These are phyloP conservation scores for Saxophila tyrrhenica DNA, from an alignment of 495 filamentous ascomycete genomes.

Conservation along the genomic window DNA sequence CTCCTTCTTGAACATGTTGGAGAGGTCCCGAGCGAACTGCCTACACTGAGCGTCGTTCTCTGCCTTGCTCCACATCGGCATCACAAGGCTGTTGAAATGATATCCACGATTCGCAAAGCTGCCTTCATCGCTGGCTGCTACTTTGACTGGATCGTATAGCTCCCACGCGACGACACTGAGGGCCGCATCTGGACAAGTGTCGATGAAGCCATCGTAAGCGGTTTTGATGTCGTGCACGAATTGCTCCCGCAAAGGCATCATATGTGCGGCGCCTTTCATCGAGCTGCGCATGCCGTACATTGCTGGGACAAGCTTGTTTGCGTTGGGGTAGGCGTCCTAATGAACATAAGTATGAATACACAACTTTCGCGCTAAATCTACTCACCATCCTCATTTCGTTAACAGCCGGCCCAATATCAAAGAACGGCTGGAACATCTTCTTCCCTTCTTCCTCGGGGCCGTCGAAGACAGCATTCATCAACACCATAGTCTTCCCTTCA, in stretches of 20 bases:
- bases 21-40: constrained; percentile 13
- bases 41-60: constrained; percentile 11
- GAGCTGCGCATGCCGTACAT: constrained; percentile 18
- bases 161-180: constrained; percentile 23
- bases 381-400: constrained; percentile 13
- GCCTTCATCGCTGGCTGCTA: constrained; percentile 5
- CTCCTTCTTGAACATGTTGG: constrained; percentile 10
- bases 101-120: constrained; percentile 15
- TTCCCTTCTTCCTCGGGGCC: constrained; percentile 35
- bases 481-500: constrained; percentile 25
- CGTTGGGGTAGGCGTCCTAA: constrained; percentile 5
- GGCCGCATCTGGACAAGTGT: constrained; percentile 7
- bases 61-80: constrained; percentile 9
- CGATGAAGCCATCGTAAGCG: constrained; percentile 18
- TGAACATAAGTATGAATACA: not conserved
- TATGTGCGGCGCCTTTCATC: constrained; percentile 23
- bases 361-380: not conserved
- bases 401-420: constrained; percentile 19
- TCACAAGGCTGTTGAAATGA: constrained; percentile 14
- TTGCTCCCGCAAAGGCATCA: constrained; percentile 17
- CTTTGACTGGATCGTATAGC: constrained; percentile 8
- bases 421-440: constrained; percentile 28
- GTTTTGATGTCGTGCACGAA: constrained; percentile 15
- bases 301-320: constrained; percentile 1
- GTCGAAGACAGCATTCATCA: constrained; percentile 39